phyloP scores from a whole-genome alignment of 2,329 filamentous ascomycete species.

The Fusarium sp. region DNA sequence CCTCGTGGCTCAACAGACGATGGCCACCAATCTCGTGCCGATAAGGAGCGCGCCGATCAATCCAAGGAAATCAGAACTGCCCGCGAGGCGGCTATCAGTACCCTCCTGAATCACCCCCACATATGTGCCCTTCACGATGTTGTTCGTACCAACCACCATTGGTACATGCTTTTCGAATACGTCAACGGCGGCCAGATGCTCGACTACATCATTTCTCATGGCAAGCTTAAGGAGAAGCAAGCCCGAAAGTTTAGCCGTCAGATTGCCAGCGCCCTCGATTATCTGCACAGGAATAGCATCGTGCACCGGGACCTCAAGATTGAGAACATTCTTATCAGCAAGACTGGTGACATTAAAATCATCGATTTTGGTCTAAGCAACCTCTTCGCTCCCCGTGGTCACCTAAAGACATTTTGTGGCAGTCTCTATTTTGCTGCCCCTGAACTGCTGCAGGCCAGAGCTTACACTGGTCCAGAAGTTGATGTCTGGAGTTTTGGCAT shows the following conservation, averaged over 20 bases:
- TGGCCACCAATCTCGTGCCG: slow-evolving; percentile 72
- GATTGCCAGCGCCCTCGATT: slow-evolving; percentile 95
- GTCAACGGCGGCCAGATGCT: slow-evolving; percentile 99
- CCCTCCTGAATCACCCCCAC: slow-evolving; percentile 90
- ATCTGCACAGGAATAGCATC: slow-evolving; percentile 97
- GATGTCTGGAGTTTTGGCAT: slow-evolving; percentile 99
- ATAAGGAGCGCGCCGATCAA: slow-evolving; percentile 90
- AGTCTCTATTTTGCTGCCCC: slow-evolving; percentile 98
- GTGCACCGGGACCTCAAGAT: slow-evolving; percentile 98
- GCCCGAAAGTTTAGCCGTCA: slow-evolving; percentile 97
- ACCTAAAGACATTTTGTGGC: slow-evolving; percentile 96
- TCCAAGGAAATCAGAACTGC: slow-evolving; percentile 97
- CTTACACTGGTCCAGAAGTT: slow-evolving; percentile 95
- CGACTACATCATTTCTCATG: slow-evolving; percentile 99
- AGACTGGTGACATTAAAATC: slow-evolving; percentile 98
- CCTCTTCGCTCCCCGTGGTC: slow-evolving; percentile 83
- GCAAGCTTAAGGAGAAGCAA: slow-evolving; percentile 96
- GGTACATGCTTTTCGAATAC: slow-evolving; percentile 99
- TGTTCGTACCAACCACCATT: slow-evolving; percentile 95
- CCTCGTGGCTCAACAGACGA: slow-evolving; percentile 90
- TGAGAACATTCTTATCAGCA: slow-evolving; percentile 98
- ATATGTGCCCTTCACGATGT: slow-evolving; percentile 97
- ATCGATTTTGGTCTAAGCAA: slow-evolving; percentile 99
- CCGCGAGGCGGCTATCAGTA: slow-evolving; percentile 95
- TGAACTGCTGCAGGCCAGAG: slow-evolving; percentile 89